These are phyloP conservation scores for Carallia pectinifolia DNA, from an alignment of 345 rosid genomes.

Conservation along the genomic window DNA sequence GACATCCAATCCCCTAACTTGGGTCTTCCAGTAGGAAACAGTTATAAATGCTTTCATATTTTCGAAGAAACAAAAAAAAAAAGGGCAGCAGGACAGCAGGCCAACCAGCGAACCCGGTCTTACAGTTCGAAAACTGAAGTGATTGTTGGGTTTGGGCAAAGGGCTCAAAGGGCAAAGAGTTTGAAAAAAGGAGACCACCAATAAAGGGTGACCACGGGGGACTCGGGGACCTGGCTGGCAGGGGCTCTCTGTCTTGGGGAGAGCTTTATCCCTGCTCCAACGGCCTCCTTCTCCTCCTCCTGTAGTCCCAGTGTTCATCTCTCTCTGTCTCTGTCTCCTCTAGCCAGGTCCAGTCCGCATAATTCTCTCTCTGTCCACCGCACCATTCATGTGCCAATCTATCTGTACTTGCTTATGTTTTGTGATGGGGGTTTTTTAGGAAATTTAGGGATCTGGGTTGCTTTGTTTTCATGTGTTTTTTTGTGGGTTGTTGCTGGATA, in stretches of 20 bases:
- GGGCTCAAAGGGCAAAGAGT: too few relatives aligned
- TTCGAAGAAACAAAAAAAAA: too few relatives aligned
- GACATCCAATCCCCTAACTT: too few relatives aligned
- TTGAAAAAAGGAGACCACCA: too few relatives aligned
- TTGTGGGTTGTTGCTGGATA: conserved; percentile 18
- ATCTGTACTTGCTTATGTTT: neutral
- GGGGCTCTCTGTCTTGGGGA: conserved; percentile 16
- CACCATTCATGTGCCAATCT: neutral
- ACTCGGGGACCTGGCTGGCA: conserved; percentile 15
- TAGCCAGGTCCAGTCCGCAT: conserved; percentile 8
- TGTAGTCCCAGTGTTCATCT: conserved; percentile 8
- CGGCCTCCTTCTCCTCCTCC: conserved; percentile 15
- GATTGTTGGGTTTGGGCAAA: too few relatives aligned
- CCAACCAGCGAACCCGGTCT: too few relatives aligned
- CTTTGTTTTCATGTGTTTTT: conserved; percentile 5
- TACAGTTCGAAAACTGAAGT: too few relatives aligned
- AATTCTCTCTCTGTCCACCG: neutral
- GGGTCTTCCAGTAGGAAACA: too few relatives aligned
- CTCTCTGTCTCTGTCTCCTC: conserved; percentile 6
- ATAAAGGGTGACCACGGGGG: conserved; percentile 8
- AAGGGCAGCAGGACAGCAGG: too few relatives aligned
- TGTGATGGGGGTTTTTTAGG: neutral
- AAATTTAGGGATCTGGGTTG: conserved; percentile 27
- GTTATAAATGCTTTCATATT: too few relatives aligned
- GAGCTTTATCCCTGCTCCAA: conserved; percentile 27